Base-by-base conservation (phyloP, 2,329 filamentous ascomycete species). In the Alternaria sp. region DNA sequence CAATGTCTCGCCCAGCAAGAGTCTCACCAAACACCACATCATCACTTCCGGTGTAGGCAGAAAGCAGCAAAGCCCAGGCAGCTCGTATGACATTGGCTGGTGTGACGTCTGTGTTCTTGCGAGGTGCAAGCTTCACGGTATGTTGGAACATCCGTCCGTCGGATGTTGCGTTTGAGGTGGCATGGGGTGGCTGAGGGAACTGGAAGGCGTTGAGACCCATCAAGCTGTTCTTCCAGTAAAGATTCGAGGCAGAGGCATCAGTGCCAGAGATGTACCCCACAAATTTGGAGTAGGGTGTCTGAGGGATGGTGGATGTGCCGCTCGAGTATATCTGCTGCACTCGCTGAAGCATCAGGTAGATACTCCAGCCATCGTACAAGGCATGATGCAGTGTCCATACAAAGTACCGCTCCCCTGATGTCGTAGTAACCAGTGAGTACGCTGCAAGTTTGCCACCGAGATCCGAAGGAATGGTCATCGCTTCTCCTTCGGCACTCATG, bases 331-430 rank as follows among this genome's bases (percentile, higher is more conserved):
- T 69, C 12, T 76, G 65, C 50, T 78, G 70, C 2, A 78, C 74
- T 8, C 73, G 67, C 21, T 77, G 70, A 3, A 78, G 66, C 62
- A 78, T 70, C 40, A 75, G 59, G 13, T 71, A 63, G 36, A 77
- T 72, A 36, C 71, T 74, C 77, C 77, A 79, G 9, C 80, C 81
- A 59, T 83, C 81, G 43, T 82, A 83, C 2, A 81, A 67, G 0
- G 77, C 72, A 61, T 83, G 81, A 50, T 83, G 81, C 10, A 81
- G 59, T 0, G 78, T 81, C 78, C 77, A 80, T 43, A 78, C 75
- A 46, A 82, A 73, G 66, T 72, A 80, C 17, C 64, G 47, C 54
- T 70, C 56, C 50, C 59, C 61, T 2, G 54, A 52, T 6, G 21
- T n/a, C 6, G 66, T 66, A 15, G 61, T 59, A 0, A 77, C 74